Evolutionary conservation across 768 basidiomycete species (phyloP), one percentile per base, ranked within the genome.

Genomic region (Rhizopogon salebrosus): DNA sequence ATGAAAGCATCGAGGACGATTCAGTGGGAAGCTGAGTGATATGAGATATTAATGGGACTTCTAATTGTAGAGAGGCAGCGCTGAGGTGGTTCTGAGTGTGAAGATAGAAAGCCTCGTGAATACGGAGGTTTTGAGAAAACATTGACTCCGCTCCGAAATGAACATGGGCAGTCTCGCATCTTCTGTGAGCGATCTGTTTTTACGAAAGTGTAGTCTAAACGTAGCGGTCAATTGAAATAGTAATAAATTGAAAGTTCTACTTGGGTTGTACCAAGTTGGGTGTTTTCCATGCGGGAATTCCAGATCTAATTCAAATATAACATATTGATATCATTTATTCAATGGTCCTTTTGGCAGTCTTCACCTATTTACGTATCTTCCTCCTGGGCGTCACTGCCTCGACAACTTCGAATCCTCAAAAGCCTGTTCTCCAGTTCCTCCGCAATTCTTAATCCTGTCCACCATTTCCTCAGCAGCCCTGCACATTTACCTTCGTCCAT

Each of bases 381-480:
- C 63, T 36, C 49, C 42, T 40, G 45, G 38, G 59, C 54, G 54
- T 67, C 70, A 68, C 67, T 43, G 67, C 67, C 67, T 70, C 61
- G 66, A 69, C 62, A 62, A 34, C 55, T 67, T 56, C 57, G 59
- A 64, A 42, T 56, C 66, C 68, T 67, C 66, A 70, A 70, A 67
- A 67, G 43, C 66, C 61, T 57, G 37, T 57, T 57, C 57, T 64
- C 27, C 40, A 54, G 38, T 56, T 58, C 49, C 55, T 62, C 62
- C 62, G 55, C 62, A 65, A 59, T 46, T 45, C 54, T 62, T 38
- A 63, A 59, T 57, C 56, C 57, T 56, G 54, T 57, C 64, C 55
- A 57, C 57, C 45, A 35, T 55, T 27, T 49, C 39, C 23, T 54
- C 55, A 54, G 43, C 68, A 68, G 53, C 63, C 68, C 65, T 67